Evolutionary conservation across 169 alveolate genomes (phyloP).

Genomic region (Cystoisospora suis): DNA sequence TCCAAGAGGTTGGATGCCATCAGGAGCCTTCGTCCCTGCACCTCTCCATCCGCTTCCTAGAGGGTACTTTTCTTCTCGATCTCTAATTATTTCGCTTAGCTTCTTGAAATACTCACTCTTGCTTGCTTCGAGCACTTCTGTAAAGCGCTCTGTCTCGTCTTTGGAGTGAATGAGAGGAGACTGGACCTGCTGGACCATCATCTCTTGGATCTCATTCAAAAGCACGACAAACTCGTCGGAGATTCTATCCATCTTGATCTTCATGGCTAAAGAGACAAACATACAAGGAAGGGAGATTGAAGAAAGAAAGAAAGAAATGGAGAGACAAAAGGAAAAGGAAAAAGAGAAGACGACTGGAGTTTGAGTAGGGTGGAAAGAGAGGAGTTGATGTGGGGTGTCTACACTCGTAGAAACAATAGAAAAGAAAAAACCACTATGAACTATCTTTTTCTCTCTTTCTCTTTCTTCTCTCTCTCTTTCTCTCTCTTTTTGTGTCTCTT

Average conservation of each 20-base stretch:
- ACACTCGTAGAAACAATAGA: no score
- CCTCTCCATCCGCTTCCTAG: slow-evolving; percentile 21
- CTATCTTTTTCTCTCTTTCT: no score
- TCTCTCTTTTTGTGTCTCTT: no score
- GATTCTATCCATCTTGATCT: neutral
- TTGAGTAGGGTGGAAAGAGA: no score
- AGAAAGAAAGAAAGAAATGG: no score
- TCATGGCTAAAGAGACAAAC: neutral
- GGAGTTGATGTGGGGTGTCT: no score
- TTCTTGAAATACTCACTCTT: slow-evolving; percentile 6
- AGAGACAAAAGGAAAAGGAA: no score
- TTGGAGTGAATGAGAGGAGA: neutral
- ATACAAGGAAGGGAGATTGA: no score
- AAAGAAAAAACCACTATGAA: no score
- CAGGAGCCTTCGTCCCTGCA: slow-evolving; percentile 9
- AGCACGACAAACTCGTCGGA: slow-evolving; percentile 16
- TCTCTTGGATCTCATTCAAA: slow-evolving; percentile 6
- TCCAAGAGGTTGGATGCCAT: neutral
- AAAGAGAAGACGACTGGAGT: no score
- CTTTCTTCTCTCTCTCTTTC: no score
- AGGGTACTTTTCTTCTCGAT: neutral
- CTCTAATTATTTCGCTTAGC: neutral
- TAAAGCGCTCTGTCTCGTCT: neutral
- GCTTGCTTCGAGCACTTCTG: slow-evolving; percentile 25
- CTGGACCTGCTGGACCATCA: neutral